Percentiles rank a stretch among this genome's conserved stretches.
These are phyloP conservation scores for Metrosideros polymorpha DNA, from an alignment of 441 rosid genomes.

Conservation along the genomic window DNA sequence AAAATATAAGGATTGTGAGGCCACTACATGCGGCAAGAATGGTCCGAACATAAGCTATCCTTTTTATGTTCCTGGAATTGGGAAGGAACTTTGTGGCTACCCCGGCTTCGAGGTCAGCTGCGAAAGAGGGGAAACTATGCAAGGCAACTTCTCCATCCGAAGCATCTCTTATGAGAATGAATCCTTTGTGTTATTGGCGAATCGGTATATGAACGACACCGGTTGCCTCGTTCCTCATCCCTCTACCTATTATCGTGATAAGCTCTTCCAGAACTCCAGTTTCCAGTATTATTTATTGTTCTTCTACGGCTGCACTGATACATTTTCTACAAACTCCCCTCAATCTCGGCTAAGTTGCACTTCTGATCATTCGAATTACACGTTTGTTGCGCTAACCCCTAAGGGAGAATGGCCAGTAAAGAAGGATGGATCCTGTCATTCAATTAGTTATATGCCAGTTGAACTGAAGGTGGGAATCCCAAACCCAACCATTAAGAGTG, in stretches of 20 bases:
- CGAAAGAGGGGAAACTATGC: background rate
- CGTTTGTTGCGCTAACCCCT: background rate
- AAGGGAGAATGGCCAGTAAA: rapidly evolving
- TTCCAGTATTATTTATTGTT: background rate
- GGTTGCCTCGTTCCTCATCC: background rate
- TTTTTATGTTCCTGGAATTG: background rate
- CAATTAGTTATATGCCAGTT: background rate
- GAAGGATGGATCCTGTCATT: background rate
- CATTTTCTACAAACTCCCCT: background rate
- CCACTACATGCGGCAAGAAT: background rate
- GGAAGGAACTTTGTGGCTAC: background rate
- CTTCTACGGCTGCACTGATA: background rate
- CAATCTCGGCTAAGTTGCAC: background rate
- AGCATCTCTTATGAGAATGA: background rate
- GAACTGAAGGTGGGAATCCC: background rate
- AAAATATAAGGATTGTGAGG: background rate
- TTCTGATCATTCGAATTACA: background rate
- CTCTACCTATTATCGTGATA: rapidly evolving
- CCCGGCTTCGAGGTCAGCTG: background rate
- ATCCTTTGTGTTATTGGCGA: background rate
- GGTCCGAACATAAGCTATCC: background rate
- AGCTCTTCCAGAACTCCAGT: background rate
- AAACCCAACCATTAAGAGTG: background rate
- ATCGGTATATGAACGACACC: background rate
- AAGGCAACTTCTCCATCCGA: background rate